Evolutionary conservation across 2,329 filamentous ascomycete genomes (phyloP).

Genomic region (Penicillium brasilianum): DNA sequence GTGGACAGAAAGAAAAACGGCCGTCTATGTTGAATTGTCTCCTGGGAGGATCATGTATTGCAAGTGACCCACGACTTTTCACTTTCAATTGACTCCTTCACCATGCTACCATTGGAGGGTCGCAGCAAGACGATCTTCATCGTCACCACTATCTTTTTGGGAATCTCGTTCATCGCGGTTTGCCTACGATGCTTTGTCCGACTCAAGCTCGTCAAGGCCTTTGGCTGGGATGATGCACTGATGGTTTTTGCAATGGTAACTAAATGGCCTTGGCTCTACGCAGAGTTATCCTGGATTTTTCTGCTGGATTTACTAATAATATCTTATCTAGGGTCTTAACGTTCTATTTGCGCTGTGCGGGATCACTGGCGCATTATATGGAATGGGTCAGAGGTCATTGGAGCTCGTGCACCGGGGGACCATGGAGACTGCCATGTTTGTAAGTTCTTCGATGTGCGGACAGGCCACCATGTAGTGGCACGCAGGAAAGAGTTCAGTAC

Average conservation of each 20-base stretch:
- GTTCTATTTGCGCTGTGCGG: slow-evolving; percentile 44
- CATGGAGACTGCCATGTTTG: slow-evolving; percentile 41
- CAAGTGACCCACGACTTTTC: not conserved
- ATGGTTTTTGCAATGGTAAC: slow-evolving; percentile 46
- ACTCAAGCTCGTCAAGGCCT: slow-evolving; percentile 40
- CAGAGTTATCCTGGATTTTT: not conserved
- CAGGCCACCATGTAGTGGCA: not conserved
- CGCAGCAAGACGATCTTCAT: slow-evolving; percentile 42
- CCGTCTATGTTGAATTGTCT: not conserved
- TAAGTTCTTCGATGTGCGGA: slow-evolving; percentile 26
- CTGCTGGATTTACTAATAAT: not conserved
- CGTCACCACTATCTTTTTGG: slow-evolving; percentile 39
- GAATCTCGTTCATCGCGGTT: slow-evolving; percentile 40
- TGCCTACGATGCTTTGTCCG: slow-evolving; percentile 46
- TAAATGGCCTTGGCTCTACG: not conserved
- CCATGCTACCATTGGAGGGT: slow-evolving; percentile 39
- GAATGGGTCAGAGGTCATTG: slow-evolving; percentile 35
- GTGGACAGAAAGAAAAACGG: not conserved
- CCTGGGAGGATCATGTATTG: slow-evolving; percentile 4
- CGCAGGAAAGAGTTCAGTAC: not conserved
- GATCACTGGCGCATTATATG: slow-evolving; percentile 41
- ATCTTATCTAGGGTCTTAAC: slow-evolving; percentile 33
- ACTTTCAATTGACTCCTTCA: not conserved
- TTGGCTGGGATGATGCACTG: slow-evolving; percentile 46
- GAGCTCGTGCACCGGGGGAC: slow-evolving; percentile 25